Evolutionary conservation across 2,329 filamentous ascomycete species (phyloP), one percentile per base, ranked within the genome.

Genomic region (Pseudodiploospora longispora): DNA sequence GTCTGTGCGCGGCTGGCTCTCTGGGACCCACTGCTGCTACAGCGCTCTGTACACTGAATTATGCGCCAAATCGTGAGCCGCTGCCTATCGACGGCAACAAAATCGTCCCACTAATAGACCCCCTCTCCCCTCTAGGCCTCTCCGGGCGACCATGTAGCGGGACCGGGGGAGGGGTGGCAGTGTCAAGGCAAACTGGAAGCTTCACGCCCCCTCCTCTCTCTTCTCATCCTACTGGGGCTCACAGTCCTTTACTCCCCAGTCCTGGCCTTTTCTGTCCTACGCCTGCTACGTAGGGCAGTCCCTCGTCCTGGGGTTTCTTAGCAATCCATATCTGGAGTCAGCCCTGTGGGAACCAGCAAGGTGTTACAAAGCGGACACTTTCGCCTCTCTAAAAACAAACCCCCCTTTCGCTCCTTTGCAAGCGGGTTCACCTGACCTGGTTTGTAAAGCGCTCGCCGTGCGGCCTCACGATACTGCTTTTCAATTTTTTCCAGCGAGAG

Each of bases 121-220:
- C 19, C 19, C 19, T 19, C 38, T 12, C 28, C 28, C 38, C 38
- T 40, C 38, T 30, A 30, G 38, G 38, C 10, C 27, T 38, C 4
- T 27, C 38, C 29, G n/a, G 32, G n/a, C n/a, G 19, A 27, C 36
- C 36, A 38, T 30, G 29, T 6, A 30, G 29, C 38, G 38, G 38
- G 36, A 38, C 36, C 28, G 32, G 28, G 38, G 38, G 38, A 40
- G 38, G 38, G 38, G 38, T 40, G 38, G 38, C 38, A 27, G 38
- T 40, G 38, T 40, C 27, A 30, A 31, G 38, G 38, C 38, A 10
- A 19, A 10, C 36, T 10, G 29, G 19, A 27, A 4, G 8, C 12
- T 30, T 40, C 28, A n/a, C 38, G 27, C 27, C 7, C 29, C 38
- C 38, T 30, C 38, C 27, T 29, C 38, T 10, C 38, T 39, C 27